These are phyloP conservation scores for Leucaena leucocephala DNA, from an alignment of 306 rosid species.

Conservation along the genomic window DNA sequence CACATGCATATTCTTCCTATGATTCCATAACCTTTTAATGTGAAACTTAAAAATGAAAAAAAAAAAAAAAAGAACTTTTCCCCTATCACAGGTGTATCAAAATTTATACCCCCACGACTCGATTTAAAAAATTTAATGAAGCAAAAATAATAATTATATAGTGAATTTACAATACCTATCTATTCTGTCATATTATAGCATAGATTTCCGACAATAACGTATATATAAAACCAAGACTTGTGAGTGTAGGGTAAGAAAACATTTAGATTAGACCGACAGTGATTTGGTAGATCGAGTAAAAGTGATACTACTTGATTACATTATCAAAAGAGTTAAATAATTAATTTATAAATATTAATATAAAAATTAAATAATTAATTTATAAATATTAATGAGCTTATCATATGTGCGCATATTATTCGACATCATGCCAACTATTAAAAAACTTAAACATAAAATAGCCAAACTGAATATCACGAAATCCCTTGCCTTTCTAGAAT, in stretches of 20 bases:
- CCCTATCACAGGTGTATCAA: background rate
- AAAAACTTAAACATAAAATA: too few species aligned
- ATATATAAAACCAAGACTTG: background rate
- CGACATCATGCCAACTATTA: too few species aligned
- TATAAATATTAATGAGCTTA: too few species aligned
- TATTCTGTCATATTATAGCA: background rate
- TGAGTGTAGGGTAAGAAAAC: background rate
- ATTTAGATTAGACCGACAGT: background rate
- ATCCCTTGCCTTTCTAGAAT: too few species aligned
- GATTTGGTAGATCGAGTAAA: background rate
- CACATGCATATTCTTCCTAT: background rate
- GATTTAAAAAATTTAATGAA: background rate
- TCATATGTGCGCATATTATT: too few species aligned
- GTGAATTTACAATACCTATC: background rate
- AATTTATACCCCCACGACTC: background rate
- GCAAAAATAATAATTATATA: background rate
- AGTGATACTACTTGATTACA: background rate
- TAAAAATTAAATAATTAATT: background rate
- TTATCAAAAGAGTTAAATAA: too few species aligned
- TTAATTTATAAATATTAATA: too few species aligned
- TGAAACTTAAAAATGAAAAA: background rate
- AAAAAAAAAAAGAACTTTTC: too few species aligned
- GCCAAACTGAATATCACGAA: too few species aligned
- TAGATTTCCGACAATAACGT: background rate
- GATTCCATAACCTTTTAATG: background rate